Evolutionary conservation across 2,329 filamentous ascomycete species (phyloP).

Genomic region (Diaporthe vexans): DNA sequence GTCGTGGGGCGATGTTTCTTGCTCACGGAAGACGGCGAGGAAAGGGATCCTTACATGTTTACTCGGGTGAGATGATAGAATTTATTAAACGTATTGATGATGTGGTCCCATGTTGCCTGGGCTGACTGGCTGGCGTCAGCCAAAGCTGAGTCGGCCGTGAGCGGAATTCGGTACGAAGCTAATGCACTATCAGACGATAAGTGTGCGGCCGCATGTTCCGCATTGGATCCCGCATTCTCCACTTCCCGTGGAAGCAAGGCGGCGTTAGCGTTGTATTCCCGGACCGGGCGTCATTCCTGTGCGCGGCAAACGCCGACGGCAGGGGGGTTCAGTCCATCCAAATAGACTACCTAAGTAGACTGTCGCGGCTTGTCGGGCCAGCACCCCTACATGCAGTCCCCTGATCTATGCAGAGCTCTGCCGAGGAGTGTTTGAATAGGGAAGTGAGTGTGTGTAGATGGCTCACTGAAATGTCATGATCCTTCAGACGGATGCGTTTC

Average conservation of each 20-base stretch:
- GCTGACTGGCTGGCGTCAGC: constrained; percentile 30
- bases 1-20: no score
- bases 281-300: neutral
- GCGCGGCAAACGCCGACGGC: neutral
- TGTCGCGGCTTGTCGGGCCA: no score
- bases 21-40: no score
- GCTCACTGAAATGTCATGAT: no score
- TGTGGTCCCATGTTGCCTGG: neutral
- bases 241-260: neutral
- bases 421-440: no score
- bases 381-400: no score
- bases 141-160: neutral
- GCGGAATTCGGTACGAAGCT: neutral
- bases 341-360: no score
- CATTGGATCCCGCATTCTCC: neutral
- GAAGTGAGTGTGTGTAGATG: no score
- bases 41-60: no score
- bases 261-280: neutral
- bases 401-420: no score
- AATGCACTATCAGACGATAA: constrained; percentile 3
- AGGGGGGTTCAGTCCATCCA: no score
- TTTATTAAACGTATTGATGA: neutral
- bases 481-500: no score
- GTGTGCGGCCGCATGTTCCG: constrained; percentile 19
- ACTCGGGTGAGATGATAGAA: neutral